Percentiles rank a stretch among this genome's conserved stretches.
These are phyloP conservation scores for Metschnikowia henanensis DNA, from an alignment of 805 yeast species.

Conservation along the genomic window DNA sequence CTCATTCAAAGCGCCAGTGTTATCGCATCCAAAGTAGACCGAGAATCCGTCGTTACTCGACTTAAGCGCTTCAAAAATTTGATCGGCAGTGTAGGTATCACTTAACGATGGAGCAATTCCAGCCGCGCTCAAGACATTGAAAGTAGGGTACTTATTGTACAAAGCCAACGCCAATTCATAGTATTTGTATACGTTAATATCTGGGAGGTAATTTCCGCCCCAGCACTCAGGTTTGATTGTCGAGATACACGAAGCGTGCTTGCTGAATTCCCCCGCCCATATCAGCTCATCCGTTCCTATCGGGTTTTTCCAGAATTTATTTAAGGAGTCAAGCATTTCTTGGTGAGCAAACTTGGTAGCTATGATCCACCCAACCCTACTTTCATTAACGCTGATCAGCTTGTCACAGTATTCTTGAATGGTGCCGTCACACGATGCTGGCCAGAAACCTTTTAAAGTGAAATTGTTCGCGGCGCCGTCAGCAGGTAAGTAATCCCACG, in stretches of 20 bases:
- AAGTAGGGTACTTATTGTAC: slow-evolving; percentile 36
- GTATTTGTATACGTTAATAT: slow-evolving; percentile 29
- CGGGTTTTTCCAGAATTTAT: slow-evolving; percentile 25
- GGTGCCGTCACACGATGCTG: slow-evolving; percentile 40
- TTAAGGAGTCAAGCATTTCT: slow-evolving; percentile 27
- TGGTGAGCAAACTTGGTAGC: slow-evolving; percentile 26
- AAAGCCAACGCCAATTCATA: slow-evolving; percentile 30
- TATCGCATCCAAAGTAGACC: slow-evolving; percentile 37
- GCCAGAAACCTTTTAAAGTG: slow-evolving; percentile 46
- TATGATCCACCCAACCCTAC: slow-evolving; percentile 25
- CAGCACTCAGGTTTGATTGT: slow-evolving; percentile 40
- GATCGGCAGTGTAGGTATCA: slow-evolving; percentile 31
- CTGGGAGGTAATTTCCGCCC: slow-evolving; percentile 18
- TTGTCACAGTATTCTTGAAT: slow-evolving; percentile 36
- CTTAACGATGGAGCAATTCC: slow-evolving; percentile 39
- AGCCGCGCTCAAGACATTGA: slow-evolving; percentile 30
- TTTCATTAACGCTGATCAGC: slow-evolving; percentile 22
- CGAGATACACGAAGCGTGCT: slow-evolving; percentile 44
- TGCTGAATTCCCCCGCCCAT: slow-evolving; percentile 45
- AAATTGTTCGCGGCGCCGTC: slow-evolving; percentile 34
- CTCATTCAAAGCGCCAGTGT: slow-evolving; percentile 20
- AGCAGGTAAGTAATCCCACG: slow-evolving; percentile 37
- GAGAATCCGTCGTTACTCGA: slow-evolving; percentile 29
- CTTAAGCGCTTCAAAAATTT: slow-evolving; percentile 33
- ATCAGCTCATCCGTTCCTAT: slow-evolving; percentile 33